Evolutionary conservation across 805 yeast species (phyloP), one percentile per base, ranked within the genome.

Genomic region (Kuraishia piskuri): DNA sequence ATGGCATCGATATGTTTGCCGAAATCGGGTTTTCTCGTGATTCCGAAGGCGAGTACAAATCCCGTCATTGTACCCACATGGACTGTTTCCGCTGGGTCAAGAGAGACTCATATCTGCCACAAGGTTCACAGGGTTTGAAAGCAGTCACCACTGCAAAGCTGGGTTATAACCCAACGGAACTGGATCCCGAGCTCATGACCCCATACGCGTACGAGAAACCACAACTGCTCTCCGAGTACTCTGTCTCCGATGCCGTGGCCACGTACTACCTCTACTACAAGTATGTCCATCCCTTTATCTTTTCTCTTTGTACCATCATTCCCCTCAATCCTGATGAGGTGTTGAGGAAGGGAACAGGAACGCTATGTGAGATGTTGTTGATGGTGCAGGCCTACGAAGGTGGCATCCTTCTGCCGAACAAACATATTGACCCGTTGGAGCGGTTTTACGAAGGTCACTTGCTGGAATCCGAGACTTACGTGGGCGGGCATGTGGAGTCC

Each of bases 201-300:
- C 97, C 97, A 0, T 94, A 92, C 67, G 99, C 99, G 2, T 82
- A 85, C 59, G 96, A 91, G 62, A 82, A 86, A 61, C 99, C 99
- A 0, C 98, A 94, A 63, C 71, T 86, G 2, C 70, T 94, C 51
- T 90, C 99, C 0, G 99, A 95, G 65, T 94, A 94, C 68, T 95
- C 99, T 0, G 99, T 94, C 24, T 95, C 99, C 54, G 99, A 94
- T 76, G 99, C 99, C 12, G 99, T 95, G 45, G 99, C 99, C 3
- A 94, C 99, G 0, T 94, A 91, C 66, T 94, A 94, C 68, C 74
- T 94, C 49, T 94, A 91, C 72, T 91, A 87, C 82, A 94, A 94
- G 69, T 95, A 94, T 65, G 97, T 94, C 52, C 98, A 91, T 68
- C 98, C 98, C 1, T 94, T 94, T 71, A 86, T 94, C 59, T 90